These are phyloP conservation scores for Trichoderma aggressivum DNA, from an alignment of 2,329 filamentous ascomycete genomes.

Conservation along the genomic window DNA sequence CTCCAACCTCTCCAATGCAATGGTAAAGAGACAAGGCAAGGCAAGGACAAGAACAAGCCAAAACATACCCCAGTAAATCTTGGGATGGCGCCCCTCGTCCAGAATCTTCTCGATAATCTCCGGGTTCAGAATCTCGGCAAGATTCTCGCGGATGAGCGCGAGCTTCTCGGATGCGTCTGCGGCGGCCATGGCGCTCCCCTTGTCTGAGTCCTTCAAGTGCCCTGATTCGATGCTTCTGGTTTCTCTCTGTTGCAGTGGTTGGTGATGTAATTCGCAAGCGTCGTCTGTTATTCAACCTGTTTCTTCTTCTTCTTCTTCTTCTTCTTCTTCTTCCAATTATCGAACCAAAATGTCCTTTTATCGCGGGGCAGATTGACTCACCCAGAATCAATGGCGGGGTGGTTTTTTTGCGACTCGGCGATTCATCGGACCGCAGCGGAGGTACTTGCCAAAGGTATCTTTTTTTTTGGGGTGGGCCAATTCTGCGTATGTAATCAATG, in stretches of 20 bases:
- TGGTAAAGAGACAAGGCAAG: too few relatives aligned
- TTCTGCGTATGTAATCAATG: neutral
- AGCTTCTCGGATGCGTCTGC: constrained; percentile 57
- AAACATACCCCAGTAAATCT: constrained; percentile 74
- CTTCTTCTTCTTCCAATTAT: neutral
- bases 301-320: too few relatives aligned
- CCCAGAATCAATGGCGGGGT: constrained; percentile 1
- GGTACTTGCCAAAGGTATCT: neutral
- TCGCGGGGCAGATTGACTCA: constrained; percentile 15
- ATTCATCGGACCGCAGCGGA: constrained; percentile 9
- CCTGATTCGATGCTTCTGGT: neutral
- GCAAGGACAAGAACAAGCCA: too few relatives aligned
- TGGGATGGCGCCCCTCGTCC: constrained; percentile 66
- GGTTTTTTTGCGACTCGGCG: constrained; percentile 4
- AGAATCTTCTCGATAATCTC: constrained; percentile 77
- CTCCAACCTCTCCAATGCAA: too few relatives aligned
- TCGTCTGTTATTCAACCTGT: neutral
- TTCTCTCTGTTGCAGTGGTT: neutral
- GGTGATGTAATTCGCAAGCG: neutral
- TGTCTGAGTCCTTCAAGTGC: neutral
- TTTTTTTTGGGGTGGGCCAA: too few relatives aligned
- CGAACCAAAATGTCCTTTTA: neutral
- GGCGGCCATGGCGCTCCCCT: constrained; percentile 1
- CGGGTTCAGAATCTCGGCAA: constrained; percentile 77
- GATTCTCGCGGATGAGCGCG: constrained; percentile 73